Conservation (phyloP, 805 yeast species). For the Cyberlindnera xylosilytica region DNA sequence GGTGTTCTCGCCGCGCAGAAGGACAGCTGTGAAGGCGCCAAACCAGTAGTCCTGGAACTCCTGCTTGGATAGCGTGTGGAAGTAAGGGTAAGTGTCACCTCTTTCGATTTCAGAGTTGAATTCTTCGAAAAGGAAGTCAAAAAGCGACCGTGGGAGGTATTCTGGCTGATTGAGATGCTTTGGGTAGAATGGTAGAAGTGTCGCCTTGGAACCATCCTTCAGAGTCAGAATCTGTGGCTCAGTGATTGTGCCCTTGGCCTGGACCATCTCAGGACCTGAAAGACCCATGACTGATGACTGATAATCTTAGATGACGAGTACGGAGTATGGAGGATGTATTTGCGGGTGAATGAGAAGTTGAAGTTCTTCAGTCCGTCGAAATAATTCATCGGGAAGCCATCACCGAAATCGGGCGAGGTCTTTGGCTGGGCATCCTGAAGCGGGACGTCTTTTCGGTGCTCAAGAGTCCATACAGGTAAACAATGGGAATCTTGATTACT, state of each 20-base stretch:
- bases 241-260: conserved; percentile 33
- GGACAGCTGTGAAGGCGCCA: conserved; percentile 58
- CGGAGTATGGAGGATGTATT: too few species aligned
- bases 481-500: too few species aligned
- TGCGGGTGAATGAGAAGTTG: too few species aligned
- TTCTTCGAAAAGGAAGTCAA: conserved; percentile 43
- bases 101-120: conserved; percentile 65
- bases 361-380: too few species aligned
- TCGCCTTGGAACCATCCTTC: conserved; percentile 45
- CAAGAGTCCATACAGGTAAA: too few species aligned
- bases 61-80: conserved; percentile 36
- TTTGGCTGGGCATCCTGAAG: too few species aligned
- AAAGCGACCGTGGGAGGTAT: conserved; percentile 47
- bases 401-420: too few species aligned
- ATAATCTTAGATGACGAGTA: too few species aligned
- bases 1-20: conserved; percentile 43
- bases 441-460: too few species aligned
- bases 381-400: too few species aligned
- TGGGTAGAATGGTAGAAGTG: conserved; percentile 58
- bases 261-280: conserved; percentile 31
- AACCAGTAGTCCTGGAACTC: conserved; percentile 69
- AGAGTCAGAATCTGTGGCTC: conserved; percentile 35
- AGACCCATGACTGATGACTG: conserved; percentile 11
- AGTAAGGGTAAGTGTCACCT: conserved; percentile 76
- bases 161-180: conserved; percentile 24